These are phyloP conservation scores for Triadica sebifera DNA, from an alignment of 345 rosid species.

Conservation along the genomic window DNA sequence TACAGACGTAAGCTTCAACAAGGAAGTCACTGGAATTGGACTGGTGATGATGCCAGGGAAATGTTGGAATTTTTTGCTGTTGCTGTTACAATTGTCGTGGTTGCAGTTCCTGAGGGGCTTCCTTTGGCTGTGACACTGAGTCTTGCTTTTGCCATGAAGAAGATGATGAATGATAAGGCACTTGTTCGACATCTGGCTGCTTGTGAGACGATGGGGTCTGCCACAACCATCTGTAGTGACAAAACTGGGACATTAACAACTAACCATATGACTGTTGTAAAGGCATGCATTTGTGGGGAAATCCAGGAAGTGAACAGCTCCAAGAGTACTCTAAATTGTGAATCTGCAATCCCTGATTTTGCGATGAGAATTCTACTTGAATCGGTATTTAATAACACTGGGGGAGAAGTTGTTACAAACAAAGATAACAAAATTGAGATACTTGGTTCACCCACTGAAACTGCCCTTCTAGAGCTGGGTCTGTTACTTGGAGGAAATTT, in stretches of 20 bases:
- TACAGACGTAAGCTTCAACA: conserved; percentile 48
- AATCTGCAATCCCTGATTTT: conserved; percentile 56
- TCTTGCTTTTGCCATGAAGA: conserved; percentile 96
- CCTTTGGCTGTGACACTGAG: conserved; percentile 92
- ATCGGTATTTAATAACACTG: conserved; percentile 80
- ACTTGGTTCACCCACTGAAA: conserved; percentile 93
- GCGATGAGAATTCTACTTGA: conserved; percentile 58
- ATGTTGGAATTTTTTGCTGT: conserved; percentile 78
- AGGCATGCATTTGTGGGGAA: conserved; percentile 60
- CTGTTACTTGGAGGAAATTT: conserved; percentile 77
- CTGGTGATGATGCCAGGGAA: conserved; percentile 72
- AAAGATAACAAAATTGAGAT: conserved; percentile 62
- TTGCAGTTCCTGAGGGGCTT: conserved; percentile 95
- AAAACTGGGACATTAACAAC: conserved; percentile 92
- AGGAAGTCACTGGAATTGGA: conserved; percentile 58
- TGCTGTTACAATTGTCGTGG: conserved; percentile 92
- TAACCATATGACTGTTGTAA: conserved; percentile 86
- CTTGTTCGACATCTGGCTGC: conserved; percentile 88
- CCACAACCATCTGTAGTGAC: conserved; percentile 88
- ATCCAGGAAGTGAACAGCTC: conserved; percentile 40
- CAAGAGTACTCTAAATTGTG: conserved; percentile 32
- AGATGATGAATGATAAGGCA: conserved; percentile 97
- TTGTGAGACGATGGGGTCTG: conserved; percentile 97
- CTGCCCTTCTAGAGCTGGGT: conserved; percentile 87
- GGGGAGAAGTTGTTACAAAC: conserved; percentile 74